Evolutionary conservation across 2,329 filamentous ascomycete genomes (phyloP).

Genomic region (Corinectria fuckeliana): DNA sequence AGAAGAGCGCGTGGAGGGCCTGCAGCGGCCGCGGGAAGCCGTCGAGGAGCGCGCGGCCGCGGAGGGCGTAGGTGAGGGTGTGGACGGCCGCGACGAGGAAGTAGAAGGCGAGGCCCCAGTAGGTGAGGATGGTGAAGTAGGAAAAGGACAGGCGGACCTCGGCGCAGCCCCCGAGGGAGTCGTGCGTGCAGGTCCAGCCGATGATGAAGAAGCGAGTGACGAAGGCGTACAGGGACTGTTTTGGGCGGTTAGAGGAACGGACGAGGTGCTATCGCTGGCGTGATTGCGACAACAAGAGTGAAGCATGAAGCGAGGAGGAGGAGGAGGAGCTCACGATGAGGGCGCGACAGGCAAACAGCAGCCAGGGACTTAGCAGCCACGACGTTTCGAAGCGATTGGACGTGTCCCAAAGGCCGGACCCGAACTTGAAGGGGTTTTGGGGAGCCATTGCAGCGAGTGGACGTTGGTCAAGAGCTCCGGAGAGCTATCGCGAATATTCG

Average conservation of each 20-base stretch:
- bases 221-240: conserved; percentile 71
- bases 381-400: conserved; percentile 78
- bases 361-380: conserved; percentile 74
- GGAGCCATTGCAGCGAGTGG: conserved; percentile 24
- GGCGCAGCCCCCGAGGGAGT: conserved; percentile 49
- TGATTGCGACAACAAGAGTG: too few relatives aligned
- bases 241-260: not conserved
- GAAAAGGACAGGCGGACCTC: conserved; percentile 68
- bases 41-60: conserved; percentile 62
- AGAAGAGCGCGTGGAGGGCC: conserved; percentile 68
- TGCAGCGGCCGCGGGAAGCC: conserved; percentile 67
- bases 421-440: conserved; percentile 47
- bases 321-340: conserved; percentile 54
- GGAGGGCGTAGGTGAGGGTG: conserved; percentile 69
- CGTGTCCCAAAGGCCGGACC: conserved; percentile 56
- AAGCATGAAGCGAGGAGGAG: not conserved
- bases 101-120: conserved; percentile 85
- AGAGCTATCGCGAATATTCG: conserved; percentile 1
- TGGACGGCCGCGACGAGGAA: conserved; percentile 71
- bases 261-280: not conserved
- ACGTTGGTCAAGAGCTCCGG: conserved; percentile 1
- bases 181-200: conserved; percentile 66
- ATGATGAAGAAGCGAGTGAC: conserved; percentile 72
- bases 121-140: conserved; percentile 83
- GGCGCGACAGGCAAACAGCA: conserved; percentile 65